Evolutionary conservation across 805 yeast species (phyloP), one percentile per base, ranked within the genome.

Genomic region (Candida hispaniensis): DNA sequence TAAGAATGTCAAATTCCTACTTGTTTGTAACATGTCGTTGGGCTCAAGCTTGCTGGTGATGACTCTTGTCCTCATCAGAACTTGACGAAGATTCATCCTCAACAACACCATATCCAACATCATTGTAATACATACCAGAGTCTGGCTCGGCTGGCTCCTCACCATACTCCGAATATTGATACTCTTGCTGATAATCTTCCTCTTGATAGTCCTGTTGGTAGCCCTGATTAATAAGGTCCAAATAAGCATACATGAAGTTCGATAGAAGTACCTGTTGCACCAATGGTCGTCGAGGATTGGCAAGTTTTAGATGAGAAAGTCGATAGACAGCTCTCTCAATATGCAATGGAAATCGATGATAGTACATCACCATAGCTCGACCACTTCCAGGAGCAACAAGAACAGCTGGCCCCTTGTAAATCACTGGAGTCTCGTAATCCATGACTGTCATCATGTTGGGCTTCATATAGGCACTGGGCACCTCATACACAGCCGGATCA

Each of bases 161-260:
- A n/a, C n/a, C n/a, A n/a, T n/a, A n/a, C n/a, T n/a, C n/a, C n/a
- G n/a, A n/a, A n/a, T n/a, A n/a, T n/a, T n/a, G n/a, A n/a, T n/a
- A n/a, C n/a, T n/a, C n/a, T n/a, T n/a, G n/a, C n/a, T n/a, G n/a
- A n/a, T n/a, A n/a, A n/a, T 32, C 36, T 10, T 32, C 23, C 28
- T 32, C 28, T 22, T 22, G 27, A 21, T 47, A 45, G 44, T 57
- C 59, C 46, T 54, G 59, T 46, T 53, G 59, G 41, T 54, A 55
- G 22, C 60, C 86, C 53, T 88, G 96, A 55, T 88, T 93, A 39
- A 91, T 94, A 56, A 91, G 64, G 52, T 91, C 88, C 63, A 91
- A 67, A 57, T 91, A 91, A 0, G 96, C 88, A 53, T 91, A 91
- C 98, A 91, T 91, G 69, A 91, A 91, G 55, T 91, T 91, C 41